phyloP scores from a whole-genome alignment of 225 moss, liverwort and hornwort genomes.

The Pleurozium schreberi region DNA sequence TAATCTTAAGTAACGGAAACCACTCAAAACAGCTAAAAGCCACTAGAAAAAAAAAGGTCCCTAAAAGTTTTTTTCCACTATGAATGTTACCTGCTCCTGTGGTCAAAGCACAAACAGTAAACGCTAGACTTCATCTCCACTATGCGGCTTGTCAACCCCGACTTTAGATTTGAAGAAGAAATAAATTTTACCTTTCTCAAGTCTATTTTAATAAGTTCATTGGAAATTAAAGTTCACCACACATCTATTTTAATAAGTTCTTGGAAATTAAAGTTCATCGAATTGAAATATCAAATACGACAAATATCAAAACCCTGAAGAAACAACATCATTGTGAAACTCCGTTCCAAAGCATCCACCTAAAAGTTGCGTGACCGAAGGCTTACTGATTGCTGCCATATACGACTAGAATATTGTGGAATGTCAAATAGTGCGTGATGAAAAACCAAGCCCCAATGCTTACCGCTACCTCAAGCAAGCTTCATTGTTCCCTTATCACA shows the following conservation, averaged over 20 bases:
- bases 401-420: background rate
- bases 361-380: background rate
- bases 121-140: slow-evolving; percentile 50
- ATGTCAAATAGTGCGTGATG: background rate
- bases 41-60: background rate
- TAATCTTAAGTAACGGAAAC: background rate
- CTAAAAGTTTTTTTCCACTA: background rate
- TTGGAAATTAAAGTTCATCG: background rate
- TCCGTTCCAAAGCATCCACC: background rate
- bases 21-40: background rate
- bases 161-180: slow-evolving; percentile 71
- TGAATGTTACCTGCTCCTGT: slow-evolving; percentile 30
- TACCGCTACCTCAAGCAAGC: background rate
- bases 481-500: background rate
- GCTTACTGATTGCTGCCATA: background rate
- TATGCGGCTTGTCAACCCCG: slow-evolving; percentile 32
- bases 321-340: background rate
- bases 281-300: background rate
- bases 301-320: background rate
- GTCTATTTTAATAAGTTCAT: background rate
- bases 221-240: background rate
- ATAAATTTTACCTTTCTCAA: slow-evolving; percentile 56
- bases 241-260: background rate
- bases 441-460: background rate
- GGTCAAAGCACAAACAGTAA: slow-evolving; percentile 50